Conservation (phyloP, 192 early-diverging fungal species). For the Dissophora ornata region DNA sequence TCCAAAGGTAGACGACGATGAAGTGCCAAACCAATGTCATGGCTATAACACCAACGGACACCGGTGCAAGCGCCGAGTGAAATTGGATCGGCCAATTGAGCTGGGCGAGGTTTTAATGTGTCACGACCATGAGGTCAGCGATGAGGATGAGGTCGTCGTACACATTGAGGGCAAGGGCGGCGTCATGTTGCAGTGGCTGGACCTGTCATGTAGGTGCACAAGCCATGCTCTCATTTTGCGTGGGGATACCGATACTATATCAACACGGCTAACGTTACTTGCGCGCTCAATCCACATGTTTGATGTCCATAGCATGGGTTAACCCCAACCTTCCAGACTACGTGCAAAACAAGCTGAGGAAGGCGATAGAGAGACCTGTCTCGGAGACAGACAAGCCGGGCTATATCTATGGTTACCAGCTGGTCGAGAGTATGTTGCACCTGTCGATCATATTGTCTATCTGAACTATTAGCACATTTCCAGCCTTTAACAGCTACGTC, state of each 20-base stretch:
- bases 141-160: constrained; percentile 52
- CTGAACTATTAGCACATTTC: too few species aligned
- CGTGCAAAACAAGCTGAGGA: constrained; percentile 48
- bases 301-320: constrained; percentile 57
- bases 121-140: constrained; percentile 46
- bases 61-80: constrained; percentile 50
- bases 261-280: too few species aligned
- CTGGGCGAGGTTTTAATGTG: constrained; percentile 50
- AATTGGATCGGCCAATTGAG: constrained; percentile 36
- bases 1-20: constrained; percentile 23
- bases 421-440: constrained; percentile 41
- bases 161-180: constrained; percentile 53
- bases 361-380: constrained; percentile 57
- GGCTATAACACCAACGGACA: constrained; percentile 43
- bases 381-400: constrained; percentile 58
- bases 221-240: not conserved
- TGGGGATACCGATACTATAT: too few species aligned
- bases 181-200: constrained; percentile 49
- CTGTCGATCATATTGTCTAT: too few species aligned
- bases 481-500: not conserved
- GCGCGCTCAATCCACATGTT: too few species aligned
- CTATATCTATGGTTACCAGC: constrained; percentile 60
- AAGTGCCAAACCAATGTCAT: constrained; percentile 46
- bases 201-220: constrained; percentile 26
- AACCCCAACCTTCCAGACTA: constrained; percentile 47